Percentiles rank a stretch among this genome's conserved stretches.
phyloP scores from a whole-genome alignment of 805 yeast species.

The Ogataea philodendri region DNA sequence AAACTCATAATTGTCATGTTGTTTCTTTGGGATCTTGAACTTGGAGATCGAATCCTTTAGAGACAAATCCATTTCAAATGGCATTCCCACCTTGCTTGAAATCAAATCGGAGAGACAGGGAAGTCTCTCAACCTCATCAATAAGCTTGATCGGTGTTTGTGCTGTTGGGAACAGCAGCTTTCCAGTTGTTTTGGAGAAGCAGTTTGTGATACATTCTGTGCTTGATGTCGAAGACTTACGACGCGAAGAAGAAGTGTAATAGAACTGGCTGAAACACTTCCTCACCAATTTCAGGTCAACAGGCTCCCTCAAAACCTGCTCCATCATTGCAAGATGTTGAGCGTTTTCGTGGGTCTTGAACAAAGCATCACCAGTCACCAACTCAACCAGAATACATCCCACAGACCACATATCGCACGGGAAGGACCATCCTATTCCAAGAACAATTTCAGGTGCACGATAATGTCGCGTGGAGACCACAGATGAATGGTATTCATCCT shows the following conservation, averaged over 20 bases:
- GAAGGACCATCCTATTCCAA: conserved; percentile 95
- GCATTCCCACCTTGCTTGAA: conserved; percentile 31
- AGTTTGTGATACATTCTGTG: conserved; percentile 28
- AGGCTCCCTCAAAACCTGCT: conserved; percentile 61
- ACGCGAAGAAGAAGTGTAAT: conserved; percentile 17
- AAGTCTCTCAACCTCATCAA: conserved; percentile 37
- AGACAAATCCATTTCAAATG: conserved; percentile 23
- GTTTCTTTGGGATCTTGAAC: conserved; percentile 34
- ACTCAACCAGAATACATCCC: conserved; percentile 89
- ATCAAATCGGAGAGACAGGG: conserved; percentile 27
- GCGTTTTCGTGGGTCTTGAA: conserved; percentile 93
- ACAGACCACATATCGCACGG: conserved; percentile 98
- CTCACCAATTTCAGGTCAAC: conserved; percentile 41
- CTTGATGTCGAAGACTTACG: conserved; percentile 16
- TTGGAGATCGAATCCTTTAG: conserved; percentile 26
- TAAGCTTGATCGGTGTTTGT: conserved; percentile 36
- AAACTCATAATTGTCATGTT: conserved; percentile 66
- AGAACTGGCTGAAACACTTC: conserved; percentile 30
- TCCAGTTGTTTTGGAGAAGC: conserved; percentile 33
- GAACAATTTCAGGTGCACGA: conserved; percentile 93
- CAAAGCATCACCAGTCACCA: conserved; percentile 90
- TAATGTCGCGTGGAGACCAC: conserved; percentile 95
- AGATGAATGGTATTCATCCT: conserved; percentile 89
- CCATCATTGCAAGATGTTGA: conserved; percentile 95
- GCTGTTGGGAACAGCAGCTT: conserved; percentile 35